A percentile compares a stretch with the other conserved stretches of the same genome.
Evolutionary conservation across 1,284 basidiomycete species (phyloP).

Genomic region (Porogramme epimiltina): DNA sequence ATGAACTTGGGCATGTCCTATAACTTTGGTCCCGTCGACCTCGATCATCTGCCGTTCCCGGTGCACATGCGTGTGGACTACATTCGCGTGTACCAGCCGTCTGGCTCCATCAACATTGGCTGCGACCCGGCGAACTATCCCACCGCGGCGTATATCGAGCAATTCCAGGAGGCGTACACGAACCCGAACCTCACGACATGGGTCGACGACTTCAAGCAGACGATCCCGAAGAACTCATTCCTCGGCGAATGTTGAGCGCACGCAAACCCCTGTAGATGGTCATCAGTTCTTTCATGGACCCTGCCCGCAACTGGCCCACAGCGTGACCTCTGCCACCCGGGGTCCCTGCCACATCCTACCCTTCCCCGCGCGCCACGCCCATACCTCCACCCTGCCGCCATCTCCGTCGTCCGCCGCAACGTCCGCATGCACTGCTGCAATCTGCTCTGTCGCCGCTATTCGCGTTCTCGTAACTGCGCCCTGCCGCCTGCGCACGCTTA

Average conservation of each 20-base stretch:
- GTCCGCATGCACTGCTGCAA: no score
- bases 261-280: no score
- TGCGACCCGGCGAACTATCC: constrained; percentile 58
- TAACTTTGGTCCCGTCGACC: constrained; percentile 55
- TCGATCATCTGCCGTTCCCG: constrained; percentile 44
- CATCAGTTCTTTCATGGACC: no score
- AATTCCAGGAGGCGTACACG: constrained; percentile 38
- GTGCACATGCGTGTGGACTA: constrained; percentile 58
- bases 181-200: constrained; percentile 44
- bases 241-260: constrained; percentile 28
- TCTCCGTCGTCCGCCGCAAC: no score
- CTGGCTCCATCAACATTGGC: constrained; percentile 47
- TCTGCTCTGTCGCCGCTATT: no score
- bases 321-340: no score
- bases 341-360: no score
- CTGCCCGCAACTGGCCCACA: no score
- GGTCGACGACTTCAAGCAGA: constrained; percentile 36
- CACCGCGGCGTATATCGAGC: constrained; percentile 52
- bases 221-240: constrained; percentile 37
- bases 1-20: constrained; percentile 56
- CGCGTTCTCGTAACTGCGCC: no score
- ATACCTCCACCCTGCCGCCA: no score
- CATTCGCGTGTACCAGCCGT: constrained; percentile 57
- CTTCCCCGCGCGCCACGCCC: no score
- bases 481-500: no score